Base-by-base conservation (phyloP, 2,329 filamentous ascomycete species). In the Didymella lethalis region DNA sequence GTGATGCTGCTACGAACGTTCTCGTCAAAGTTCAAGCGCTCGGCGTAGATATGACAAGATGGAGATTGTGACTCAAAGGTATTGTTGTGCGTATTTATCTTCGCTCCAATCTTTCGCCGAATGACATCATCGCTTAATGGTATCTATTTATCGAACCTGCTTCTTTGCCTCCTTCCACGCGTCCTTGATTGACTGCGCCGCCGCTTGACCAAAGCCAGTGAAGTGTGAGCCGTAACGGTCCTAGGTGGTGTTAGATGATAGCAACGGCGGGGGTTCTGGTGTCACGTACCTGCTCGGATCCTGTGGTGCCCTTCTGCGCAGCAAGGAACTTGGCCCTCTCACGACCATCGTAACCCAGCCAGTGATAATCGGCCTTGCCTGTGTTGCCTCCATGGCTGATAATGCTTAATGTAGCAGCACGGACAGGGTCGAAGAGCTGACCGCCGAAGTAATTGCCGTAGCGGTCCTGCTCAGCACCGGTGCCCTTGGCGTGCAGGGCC, bases 281-380 rank as follows among this genome's bases (percentile, higher is more conserved):
- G 23, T 32, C 25, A 53, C 65, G 45, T 69, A 76, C 74, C 68
- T 76, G 74, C 54, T 76, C 74, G 32, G 73, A 73, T 7, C 73
- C 74, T 14, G 56, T 59, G n/a, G 56, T 55, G n/a, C 73, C 72
- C 46, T 70, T 66, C 36, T 61, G 60, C 5, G 59, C 59, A 32
- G 74, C 73, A 59, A 75, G 49, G 31, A 67, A 43, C 59, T 67
- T 70, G 26, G 72, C 74, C 43, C 69, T 61, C 58, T 66, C 69
- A 52, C 64, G 68, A 7, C 74, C 74, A 57, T 76, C 74, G 29
- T 66, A 59, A 1, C 73, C 73, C 6, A 76, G 65, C 23, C 73
- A 71, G 44, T 64, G 66, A 26, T 64, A 63, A 45, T 69, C 65
- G 23, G 71, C 70, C 48, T 72, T 68, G 18, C 65, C 64, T 8